Evolutionary conservation across 148 eudicot genomes (phyloP).

Genomic region (Cornus florida): DNA sequence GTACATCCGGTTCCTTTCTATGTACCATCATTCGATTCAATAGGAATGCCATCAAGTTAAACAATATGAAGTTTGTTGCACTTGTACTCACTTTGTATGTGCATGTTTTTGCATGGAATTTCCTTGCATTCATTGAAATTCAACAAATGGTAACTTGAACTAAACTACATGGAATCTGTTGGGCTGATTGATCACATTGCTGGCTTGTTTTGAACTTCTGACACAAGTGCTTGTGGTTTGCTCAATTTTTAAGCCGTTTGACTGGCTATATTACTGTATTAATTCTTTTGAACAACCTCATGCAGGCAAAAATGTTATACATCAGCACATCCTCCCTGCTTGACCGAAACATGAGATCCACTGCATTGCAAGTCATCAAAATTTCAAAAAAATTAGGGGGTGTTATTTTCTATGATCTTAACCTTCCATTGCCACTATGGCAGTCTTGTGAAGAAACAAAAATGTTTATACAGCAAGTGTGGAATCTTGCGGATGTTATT

Average conservation of each 20-base stretch:
- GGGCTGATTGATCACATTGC: background rate
- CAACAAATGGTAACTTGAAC: background rate
- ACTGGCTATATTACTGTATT: background rate
- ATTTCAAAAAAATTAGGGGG: slow-evolving; percentile 78
- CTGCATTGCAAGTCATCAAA: slow-evolving; percentile 65
- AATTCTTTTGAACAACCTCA: background rate
- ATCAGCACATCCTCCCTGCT: slow-evolving; percentile 77
- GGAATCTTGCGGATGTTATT: slow-evolving; percentile 76
- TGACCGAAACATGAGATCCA: slow-evolving; percentile 73
- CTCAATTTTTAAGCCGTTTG: background rate
- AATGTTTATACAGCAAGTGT: slow-evolving; percentile 44
- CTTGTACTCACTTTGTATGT: background rate
- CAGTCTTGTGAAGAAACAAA: slow-evolving; percentile 70
- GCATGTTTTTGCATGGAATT: background rate
- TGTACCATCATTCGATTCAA: background rate
- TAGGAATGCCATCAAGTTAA: background rate
- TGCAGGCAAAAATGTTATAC: slow-evolving; percentile 96
- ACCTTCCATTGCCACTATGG: slow-evolving; percentile 85
- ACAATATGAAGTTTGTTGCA: background rate
- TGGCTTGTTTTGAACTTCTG: background rate
- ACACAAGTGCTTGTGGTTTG: background rate
- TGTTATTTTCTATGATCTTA: slow-evolving; percentile 66
- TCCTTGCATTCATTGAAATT: background rate
- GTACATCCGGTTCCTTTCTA: background rate
- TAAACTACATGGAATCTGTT: background rate